These are phyloP conservation scores for Hemerocallis citrina DNA, from an alignment of 106 monocot species.

Conservation along the genomic window DNA sequence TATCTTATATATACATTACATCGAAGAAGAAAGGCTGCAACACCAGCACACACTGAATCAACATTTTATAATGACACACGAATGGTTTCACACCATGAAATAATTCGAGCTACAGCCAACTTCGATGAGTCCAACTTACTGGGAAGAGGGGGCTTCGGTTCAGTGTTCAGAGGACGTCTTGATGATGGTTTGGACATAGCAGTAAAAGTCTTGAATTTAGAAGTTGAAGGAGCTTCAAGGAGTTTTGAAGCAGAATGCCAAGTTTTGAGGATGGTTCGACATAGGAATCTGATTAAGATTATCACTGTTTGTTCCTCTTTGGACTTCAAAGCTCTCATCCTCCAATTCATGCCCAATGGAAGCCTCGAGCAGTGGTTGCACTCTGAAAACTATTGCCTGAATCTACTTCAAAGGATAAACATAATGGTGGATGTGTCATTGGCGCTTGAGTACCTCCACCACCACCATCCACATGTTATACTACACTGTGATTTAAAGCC, in stretches of 20 bases:
- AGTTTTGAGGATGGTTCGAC: constrained; percentile 52
- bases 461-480: too few relatives aligned
- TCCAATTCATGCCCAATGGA: constrained; percentile 72
- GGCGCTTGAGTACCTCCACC: constrained; percentile 18
- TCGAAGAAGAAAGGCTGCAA: background rate
- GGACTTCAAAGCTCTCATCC: constrained; percentile 73
- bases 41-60: background rate
- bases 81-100: constrained; percentile 54
- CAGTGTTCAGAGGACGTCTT: constrained; percentile 50
- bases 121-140: constrained; percentile 44
- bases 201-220: constrained; percentile 54
- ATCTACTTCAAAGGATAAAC: constrained; percentile 9
- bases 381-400: constrained; percentile 4
- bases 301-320: constrained; percentile 67
- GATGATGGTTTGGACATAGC: constrained; percentile 31
- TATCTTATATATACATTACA: background rate
- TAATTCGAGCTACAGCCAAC: constrained; percentile 49
- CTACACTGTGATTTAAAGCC: constrained; percentile 17
- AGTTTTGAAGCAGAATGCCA: constrained; percentile 3
- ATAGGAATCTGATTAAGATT: constrained; percentile 69
- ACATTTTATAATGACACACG: background rate
- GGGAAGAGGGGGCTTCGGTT: constrained; percentile 56
- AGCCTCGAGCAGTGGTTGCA: constrained; percentile 53
- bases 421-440: constrained; percentile 10
- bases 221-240: constrained; percentile 5